Base-by-base conservation (phyloP, 2,329 filamentous ascomycete genomes). In the Fusarium nodosum region DNA sequence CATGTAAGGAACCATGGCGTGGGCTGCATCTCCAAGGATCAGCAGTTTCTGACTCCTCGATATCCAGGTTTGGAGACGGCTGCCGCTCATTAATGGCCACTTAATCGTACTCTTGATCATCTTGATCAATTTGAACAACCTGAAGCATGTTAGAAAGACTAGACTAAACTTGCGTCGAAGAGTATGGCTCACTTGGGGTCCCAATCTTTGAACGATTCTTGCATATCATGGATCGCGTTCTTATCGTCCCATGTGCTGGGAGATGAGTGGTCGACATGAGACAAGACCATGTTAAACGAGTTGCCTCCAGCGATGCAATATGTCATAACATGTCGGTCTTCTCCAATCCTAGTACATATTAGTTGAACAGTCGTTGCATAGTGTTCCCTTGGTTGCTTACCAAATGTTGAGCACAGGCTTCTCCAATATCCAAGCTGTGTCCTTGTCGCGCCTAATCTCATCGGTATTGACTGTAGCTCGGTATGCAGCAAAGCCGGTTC, bases 1-100 rank as follows among this genome's bases (percentile, higher is more conserved):
- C 58, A 61, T 61, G 16, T 61, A 61, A 0, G 58, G 58, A 1
- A 61, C 58, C 58, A 61, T 61, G 2, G 58, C 58, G 3, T 61
- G 58, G 4, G 58, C 58, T 12, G 58, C 58, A 18, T 61, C 58
- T 2, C 58, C 58, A 2, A 61, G 56, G 1, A 61, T 53, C 0
- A 61, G 1, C 0, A 61, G 36, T 6, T 61, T 61, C 7, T 61
- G 26, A 3, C 58, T 61, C 15, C 15, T 60, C 0, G 58, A 61
- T 3, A 60, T 9, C 58, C 58, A 61, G 0, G 56, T 60, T 2
- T 22, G 45, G 0, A 61, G 36, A 2, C 26, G 58, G 6, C 20
- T 44, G 2, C 58, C 56, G 4, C 12, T 61, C 12, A 60, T 31
- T 2, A 61, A 3, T 0, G 56, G 58, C 58, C 58, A 60, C 0